phyloP scores from a whole-genome alignment of 169 alveolate genomes.

The Cryptosporidium tyzzeri region DNA sequence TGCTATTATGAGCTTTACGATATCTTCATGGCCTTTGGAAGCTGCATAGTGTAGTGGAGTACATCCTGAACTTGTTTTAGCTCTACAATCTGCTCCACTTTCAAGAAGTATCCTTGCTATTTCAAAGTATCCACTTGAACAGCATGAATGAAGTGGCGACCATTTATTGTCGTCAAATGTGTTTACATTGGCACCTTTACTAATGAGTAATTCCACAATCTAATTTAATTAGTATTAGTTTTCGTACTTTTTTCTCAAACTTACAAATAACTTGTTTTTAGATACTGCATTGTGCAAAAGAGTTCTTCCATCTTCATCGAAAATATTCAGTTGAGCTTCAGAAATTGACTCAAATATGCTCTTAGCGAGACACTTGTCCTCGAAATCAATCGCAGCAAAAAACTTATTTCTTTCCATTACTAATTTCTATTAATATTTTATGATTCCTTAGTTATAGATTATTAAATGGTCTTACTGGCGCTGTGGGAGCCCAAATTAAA shows the following conservation, averaged over 20 bases:
- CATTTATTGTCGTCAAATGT: constrained; percentile 76
- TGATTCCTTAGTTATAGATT: neutral
- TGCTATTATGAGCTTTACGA: constrained; percentile 34
- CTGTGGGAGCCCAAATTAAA: neutral
- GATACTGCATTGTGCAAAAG: constrained; percentile 75
- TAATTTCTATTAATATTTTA: neutral
- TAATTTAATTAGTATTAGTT: neutral
- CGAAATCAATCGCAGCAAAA: constrained; percentile 27
- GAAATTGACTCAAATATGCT: constrained; percentile 26
- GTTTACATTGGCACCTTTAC: constrained; percentile 73
- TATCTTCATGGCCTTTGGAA: constrained; percentile 77
- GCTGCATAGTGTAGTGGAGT: constrained; percentile 80
- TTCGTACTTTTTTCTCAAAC: neutral
- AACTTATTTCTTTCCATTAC: constrained; percentile 22
- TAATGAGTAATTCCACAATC: constrained; percentile 33
- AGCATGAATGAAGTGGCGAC: constrained; percentile 78
- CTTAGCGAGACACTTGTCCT: constrained; percentile 11
- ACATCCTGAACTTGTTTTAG: constrained; percentile 67
- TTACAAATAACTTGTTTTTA: constrained; percentile 53
- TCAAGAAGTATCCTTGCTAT: constrained; percentile 26
- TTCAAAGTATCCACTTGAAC: constrained; percentile 75
- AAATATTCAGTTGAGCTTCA: constrained; percentile 34
- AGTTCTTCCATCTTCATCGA: constrained; percentile 78
- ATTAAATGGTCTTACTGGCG: neutral
- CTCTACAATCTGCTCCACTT: constrained; percentile 39